A percentile compares a stretch with the other conserved stretches of the same genome.
Evolutionary conservation across 2,329 filamentous ascomycete genomes (phyloP).

Genomic region (Cordyceps tenuipes): DNA sequence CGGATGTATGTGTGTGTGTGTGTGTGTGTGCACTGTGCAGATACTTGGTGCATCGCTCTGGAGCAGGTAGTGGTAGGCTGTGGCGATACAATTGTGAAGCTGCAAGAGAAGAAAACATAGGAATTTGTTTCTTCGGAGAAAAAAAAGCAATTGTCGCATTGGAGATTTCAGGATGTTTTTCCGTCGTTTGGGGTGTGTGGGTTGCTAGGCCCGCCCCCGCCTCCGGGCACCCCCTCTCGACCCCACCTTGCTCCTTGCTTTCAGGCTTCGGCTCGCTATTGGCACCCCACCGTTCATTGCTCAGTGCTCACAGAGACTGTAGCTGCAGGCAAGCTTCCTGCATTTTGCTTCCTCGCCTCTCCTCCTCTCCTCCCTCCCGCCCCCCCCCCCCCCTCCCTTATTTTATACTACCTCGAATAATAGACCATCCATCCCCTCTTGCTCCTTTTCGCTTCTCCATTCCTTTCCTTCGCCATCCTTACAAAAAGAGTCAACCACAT

Average conservation of each 20-base stretch:
- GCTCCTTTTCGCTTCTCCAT: constrained; percentile 10
- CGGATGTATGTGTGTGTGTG: too few species aligned
- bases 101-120: too few species aligned
- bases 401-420: neutral
- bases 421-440: neutral
- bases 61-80: too few species aligned
- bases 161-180: too few species aligned
- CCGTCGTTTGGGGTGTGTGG: neutral
- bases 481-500: constrained; percentile 8
- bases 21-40: too few species aligned
- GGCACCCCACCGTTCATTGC: too few species aligned
- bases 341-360: neutral
- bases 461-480: constrained; percentile 5
- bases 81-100: too few species aligned
- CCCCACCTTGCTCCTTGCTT: neutral
- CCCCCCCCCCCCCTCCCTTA: neutral
- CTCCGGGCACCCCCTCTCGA: neutral
- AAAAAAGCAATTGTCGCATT: too few species aligned
- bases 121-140: too few species aligned
- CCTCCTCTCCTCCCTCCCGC: neutral
- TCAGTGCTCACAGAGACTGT: too few species aligned
- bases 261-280: neutral
- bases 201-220: neutral
- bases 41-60: too few species aligned
- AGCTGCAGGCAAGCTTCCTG: neutral